Evolutionary conservation across 140 eudicot species (phyloP).

Genomic region (Anethum foeniculum): DNA sequence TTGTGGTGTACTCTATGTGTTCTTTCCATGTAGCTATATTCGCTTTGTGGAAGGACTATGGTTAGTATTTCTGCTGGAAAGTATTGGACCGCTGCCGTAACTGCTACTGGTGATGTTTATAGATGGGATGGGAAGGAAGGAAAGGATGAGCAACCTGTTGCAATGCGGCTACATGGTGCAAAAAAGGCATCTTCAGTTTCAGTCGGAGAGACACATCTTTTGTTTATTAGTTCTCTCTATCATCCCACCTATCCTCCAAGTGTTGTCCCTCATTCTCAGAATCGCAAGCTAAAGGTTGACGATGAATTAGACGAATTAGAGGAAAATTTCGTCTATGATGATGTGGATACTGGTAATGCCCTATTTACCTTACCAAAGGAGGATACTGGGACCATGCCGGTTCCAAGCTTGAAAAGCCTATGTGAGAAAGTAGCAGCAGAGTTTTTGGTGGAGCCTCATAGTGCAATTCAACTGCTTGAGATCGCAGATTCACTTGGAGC

Average conservation of each 20-base stretch:
- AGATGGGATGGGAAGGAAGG: conserved; percentile 86
- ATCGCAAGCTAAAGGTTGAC: conserved; percentile 21
- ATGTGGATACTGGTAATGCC: conserved; percentile 28
- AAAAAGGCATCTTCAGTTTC: conserved; percentile 85
- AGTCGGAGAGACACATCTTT: conserved; percentile 91
- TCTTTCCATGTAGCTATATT: conserved; percentile 40
- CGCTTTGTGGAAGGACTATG: conserved; percentile 56
- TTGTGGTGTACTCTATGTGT: neutral
- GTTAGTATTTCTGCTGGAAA: conserved; percentile 83
- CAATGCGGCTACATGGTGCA: conserved; percentile 67
- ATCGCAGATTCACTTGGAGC: conserved; percentile 90
- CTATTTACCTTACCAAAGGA: conserved; percentile 20
- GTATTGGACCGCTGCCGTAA: conserved; percentile 88
- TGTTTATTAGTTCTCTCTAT: conserved; percentile 69
- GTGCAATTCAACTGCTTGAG: conserved; percentile 80
- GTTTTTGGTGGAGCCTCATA: conserved; percentile 81
- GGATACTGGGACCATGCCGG: conserved; percentile 19
- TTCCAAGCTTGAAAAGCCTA: conserved; percentile 75
- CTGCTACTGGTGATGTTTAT: conserved; percentile 69
- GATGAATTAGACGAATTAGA: conserved; percentile 50
- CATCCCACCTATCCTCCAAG: conserved; percentile 58
- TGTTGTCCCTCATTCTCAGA: conserved; percentile 12
- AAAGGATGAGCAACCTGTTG: conserved; percentile 50
- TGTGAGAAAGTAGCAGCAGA: conserved; percentile 93
- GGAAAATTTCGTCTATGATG: conserved; percentile 57